Conservation (phyloP, 495 filamentous ascomycete species). For the Staphylotrichum longicolle region DNA sequence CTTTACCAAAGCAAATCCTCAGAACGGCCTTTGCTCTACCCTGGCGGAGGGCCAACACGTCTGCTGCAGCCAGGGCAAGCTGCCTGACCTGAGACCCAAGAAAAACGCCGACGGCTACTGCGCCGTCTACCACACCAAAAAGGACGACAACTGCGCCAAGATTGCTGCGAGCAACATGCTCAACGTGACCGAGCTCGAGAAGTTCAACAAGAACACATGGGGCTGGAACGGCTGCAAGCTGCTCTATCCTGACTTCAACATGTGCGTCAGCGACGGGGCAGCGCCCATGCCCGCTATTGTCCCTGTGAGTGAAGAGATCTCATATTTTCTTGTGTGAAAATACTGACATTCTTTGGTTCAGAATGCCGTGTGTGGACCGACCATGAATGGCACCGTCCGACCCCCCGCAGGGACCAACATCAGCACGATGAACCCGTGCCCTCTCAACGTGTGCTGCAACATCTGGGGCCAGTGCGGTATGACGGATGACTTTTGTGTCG, state of each 20-base stretch:
- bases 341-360: conserved; percentile 16
- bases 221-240: conserved; percentile 42
- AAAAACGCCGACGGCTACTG: conserved; percentile 40
- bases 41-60: conserved; percentile 22
- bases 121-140: conserved; percentile 25
- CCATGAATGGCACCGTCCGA: conserved; percentile 8
- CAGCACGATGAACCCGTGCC: conserved; percentile 33
- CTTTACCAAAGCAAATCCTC: conserved; percentile 7
- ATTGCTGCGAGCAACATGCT: conserved; percentile 27
- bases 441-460: conserved; percentile 37
- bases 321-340: not conserved
- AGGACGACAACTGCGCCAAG: conserved; percentile 30
- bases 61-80: conserved; percentile 22
- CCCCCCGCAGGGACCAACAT: conserved; percentile 19
- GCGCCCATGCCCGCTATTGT: conserved; percentile 38
- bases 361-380: conserved; percentile 44
- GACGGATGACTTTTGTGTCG: conserved; percentile 44
- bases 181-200: conserved; percentile 30
- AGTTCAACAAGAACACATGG: conserved; percentile 42
- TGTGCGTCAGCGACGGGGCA: conserved; percentile 42
- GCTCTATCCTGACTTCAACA: conserved; percentile 28
- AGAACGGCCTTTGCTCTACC: conserved; percentile 30
- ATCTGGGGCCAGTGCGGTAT: conserved; percentile 50
- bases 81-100: conserved; percentile 31
- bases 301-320: not conserved